A percentile compares a stretch with the other conserved stretches of the same genome.
These are phyloP conservation scores for Odontarrhena argentea DNA, from an alignment of 345 rosid genomes.

Conservation along the genomic window DNA sequence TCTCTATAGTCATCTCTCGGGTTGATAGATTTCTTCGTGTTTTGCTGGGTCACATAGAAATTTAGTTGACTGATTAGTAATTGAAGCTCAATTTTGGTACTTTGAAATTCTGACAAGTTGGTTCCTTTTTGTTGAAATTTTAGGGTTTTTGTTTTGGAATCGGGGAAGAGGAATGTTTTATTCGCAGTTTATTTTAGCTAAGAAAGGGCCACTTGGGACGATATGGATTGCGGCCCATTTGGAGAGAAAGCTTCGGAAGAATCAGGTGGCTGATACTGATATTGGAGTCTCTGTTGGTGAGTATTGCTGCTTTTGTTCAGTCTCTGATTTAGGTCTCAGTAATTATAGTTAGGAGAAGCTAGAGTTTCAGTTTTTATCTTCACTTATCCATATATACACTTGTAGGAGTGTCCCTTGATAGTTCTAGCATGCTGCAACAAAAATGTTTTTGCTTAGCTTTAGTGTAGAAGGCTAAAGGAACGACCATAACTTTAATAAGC, in stretches of 20 bases:
- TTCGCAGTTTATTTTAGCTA: slow-evolving; percentile 98
- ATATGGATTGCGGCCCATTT: slow-evolving; percentile 99
- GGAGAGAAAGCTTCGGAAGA: slow-evolving; percentile 99
- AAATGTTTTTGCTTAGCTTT: neutral
- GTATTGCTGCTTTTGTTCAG: slow-evolving; percentile 31
- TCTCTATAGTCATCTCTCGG: neutral
- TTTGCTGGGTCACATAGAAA: neutral
- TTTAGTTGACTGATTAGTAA: slow-evolving; percentile 9
- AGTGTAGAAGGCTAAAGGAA: slow-evolving; percentile 4
- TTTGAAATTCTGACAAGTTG: slow-evolving; percentile 27
- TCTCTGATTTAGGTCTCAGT: neutral
- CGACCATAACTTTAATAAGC: neutral
- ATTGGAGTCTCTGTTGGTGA: slow-evolving; percentile 97
- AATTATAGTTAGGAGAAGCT: neutral
- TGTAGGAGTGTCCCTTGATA: neutral
- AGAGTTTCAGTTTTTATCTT: neutral
- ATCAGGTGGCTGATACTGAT: slow-evolving; percentile 99
- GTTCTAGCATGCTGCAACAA: neutral
- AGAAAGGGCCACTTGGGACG: slow-evolving; percentile 99
- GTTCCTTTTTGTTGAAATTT: slow-evolving; percentile 36
- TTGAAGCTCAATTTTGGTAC: slow-evolving; percentile 26
- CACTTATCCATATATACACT: neutral
- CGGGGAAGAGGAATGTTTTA: slow-evolving; percentile 72
- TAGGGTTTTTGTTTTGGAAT: slow-evolving; percentile 35
- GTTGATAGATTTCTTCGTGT: neutral